Conservation (phyloP, 1,139 yeast genomes). For the Debaryomyces nepalensis region DNA sequence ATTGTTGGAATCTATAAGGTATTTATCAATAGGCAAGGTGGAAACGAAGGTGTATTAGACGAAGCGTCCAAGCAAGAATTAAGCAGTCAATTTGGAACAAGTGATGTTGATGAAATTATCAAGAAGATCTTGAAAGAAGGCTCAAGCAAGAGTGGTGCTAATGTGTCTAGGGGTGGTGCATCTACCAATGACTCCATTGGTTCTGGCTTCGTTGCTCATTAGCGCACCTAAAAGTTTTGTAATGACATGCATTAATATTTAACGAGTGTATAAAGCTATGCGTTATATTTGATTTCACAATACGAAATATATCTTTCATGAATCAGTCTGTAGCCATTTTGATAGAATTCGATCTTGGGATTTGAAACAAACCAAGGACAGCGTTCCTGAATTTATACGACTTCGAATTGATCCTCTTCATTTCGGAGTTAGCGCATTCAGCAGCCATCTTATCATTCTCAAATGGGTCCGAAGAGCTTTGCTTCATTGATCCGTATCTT, state of each 20-base stretch:
- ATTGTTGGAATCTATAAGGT: constrained; percentile 69
- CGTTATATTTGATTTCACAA: background rate
- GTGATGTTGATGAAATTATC: constrained; percentile 53
- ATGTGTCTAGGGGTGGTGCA: constrained; percentile 23
- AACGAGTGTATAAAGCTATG: constrained; percentile 5
- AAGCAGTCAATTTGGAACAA: constrained; percentile 67
- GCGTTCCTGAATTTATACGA: constrained; percentile 12
- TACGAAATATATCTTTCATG: background rate
- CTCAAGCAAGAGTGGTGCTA: constrained; percentile 40
- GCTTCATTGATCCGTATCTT: background rate
- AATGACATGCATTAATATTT: constrained; percentile 6
- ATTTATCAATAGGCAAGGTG: constrained; percentile 64
- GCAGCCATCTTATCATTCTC: background rate
- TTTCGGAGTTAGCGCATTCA: background rate
- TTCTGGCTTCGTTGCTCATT: constrained; percentile 35
- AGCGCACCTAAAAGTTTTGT: constrained; percentile 9
- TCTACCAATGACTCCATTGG: constrained; percentile 47
- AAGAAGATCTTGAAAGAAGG: constrained; percentile 62
- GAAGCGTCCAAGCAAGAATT: constrained; percentile 73
- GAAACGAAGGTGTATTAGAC: constrained; percentile 71
- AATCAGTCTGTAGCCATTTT: constrained; percentile 7
- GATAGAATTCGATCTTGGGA: constrained; percentile 9
- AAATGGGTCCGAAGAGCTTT: background rate
- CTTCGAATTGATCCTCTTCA: constrained; percentile 11
- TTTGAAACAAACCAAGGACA: constrained; percentile 12